A percentile compares a stretch with the other conserved stretches of the same genome.
Evolutionary conservation across 768 basidiomycete genomes (phyloP).

Genomic region (Serendipita sp.): DNA sequence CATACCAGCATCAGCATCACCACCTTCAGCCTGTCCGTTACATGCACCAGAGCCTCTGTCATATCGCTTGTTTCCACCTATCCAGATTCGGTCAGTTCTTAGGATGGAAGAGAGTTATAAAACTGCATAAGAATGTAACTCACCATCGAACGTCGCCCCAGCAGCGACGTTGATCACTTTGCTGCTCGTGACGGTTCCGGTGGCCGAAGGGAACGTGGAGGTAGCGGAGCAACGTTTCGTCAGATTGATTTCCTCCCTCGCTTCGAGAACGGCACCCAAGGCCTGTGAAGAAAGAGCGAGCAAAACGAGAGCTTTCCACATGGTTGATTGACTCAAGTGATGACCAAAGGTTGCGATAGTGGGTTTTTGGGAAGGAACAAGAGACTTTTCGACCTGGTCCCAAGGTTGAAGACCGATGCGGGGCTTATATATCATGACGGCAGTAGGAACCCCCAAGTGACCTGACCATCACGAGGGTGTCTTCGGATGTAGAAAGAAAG

Average conservation of each 20-base stretch:
- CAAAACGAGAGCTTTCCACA: not conserved
- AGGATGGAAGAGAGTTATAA: not conserved
- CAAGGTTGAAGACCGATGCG: too few species aligned
- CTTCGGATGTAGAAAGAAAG: too few species aligned
- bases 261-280: not conserved
- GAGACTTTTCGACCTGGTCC: too few species aligned
- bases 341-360: too few species aligned
- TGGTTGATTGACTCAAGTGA: not conserved
- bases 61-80: not conserved
- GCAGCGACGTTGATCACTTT: not conserved
- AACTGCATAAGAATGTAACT: not conserved
- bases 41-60: conserved; percentile 27
- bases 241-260: not conserved
- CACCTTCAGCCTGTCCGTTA: conserved; percentile 23
- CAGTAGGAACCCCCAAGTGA: too few species aligned
- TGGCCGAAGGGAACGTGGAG: not conserved
- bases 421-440: too few species aligned
- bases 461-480: too few species aligned
- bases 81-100: not conserved
- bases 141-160: not conserved
- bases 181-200: not conserved
- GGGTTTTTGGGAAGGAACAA: too few species aligned
- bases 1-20: conserved; percentile 20
- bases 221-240: not conserved
- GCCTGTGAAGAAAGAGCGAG: not conserved